These are phyloP conservation scores for Mycena vulgaris DNA, from an alignment of 768 basidiomycete genomes.

Conservation along the genomic window DNA sequence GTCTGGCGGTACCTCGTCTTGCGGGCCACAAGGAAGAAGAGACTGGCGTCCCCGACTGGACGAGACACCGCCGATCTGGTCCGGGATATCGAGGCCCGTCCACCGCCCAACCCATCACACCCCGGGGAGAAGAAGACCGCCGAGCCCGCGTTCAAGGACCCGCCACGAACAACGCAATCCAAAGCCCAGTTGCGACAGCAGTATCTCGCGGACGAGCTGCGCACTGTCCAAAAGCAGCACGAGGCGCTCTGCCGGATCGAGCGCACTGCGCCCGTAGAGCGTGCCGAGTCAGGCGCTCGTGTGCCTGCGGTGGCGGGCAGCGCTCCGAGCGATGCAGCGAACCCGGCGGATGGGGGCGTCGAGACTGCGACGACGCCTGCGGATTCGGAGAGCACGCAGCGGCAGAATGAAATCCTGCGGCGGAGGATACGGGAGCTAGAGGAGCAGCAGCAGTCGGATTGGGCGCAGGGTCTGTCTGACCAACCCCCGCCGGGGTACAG, in stretches of 20 bases:
- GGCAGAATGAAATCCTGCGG: neutral
- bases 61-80: neutral
- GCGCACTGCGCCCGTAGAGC: too few relatives aligned
- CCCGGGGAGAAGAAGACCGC: neutral
- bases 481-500: neutral
- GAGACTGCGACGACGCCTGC: neutral
- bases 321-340: too few relatives aligned
- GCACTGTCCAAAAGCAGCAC: neutral
- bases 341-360: neutral
- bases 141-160: too few relatives aligned
- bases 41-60: neutral
- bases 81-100: neutral
- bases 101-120: neutral
- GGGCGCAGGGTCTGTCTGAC: neutral
- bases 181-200: too few relatives aligned
- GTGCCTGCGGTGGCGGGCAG: too few relatives aligned
- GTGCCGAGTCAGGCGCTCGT: too few relatives aligned
- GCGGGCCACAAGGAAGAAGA: neutral
- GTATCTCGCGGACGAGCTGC: neutral
- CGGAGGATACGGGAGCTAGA: conserved; percentile 1
- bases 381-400: conserved; percentile 6
- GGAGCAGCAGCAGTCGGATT: neutral
- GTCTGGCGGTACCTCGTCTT: neutral
- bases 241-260: neutral
- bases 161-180: too few relatives aligned